Percentiles rank a stretch among this genome's conserved stretches.
Conservation (phyloP, 495 filamentous ascomycete genomes). For the Podospora pseudoanserina region DNA sequence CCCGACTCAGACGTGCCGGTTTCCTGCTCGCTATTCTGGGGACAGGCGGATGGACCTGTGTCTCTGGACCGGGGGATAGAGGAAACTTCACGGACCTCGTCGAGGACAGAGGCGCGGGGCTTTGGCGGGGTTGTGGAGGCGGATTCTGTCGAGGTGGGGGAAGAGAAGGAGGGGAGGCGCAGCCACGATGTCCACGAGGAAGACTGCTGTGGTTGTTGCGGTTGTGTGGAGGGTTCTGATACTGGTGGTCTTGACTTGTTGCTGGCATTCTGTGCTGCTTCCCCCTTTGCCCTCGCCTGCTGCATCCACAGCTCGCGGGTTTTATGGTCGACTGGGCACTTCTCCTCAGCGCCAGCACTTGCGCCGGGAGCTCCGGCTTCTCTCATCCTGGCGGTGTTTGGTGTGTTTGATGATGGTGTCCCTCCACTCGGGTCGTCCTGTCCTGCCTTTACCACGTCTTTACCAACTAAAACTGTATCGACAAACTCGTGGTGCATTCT, state of each 20-base stretch:
- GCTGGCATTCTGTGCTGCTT: conserved; percentile 10
- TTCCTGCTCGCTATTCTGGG: conserved; percentile 68
- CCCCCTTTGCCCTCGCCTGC: conserved; percentile 34
- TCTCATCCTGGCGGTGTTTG: conserved; percentile 8
- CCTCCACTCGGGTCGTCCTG: neutral
- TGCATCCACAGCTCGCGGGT: conserved; percentile 78
- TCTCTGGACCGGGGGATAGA: conserved; percentile 69
- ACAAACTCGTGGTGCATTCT: conserved; percentile 34
- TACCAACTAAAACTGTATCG: conserved; percentile 34
- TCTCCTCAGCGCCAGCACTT: conserved; percentile 29
- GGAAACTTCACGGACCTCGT: conserved; percentile 69
- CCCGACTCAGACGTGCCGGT: conserved; percentile 66
- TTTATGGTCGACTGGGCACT: conserved; percentile 85
- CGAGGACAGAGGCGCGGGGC: conserved; percentile 40
- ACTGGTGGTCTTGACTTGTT: neutral
- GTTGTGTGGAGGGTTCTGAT: conserved; percentile 7
- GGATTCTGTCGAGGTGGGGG: conserved; percentile 28
- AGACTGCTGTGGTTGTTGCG: conserved; percentile 7
- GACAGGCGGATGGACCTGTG: conserved; percentile 44
- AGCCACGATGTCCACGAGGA: conserved; percentile 32
- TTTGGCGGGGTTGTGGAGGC: conserved; percentile 21
- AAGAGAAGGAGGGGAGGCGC: conserved; percentile 21
- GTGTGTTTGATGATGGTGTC: neutral
- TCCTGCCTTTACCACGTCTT: conserved; percentile 17
- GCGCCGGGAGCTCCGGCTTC: conserved; percentile 9